Base-by-base conservation (phyloP, 2,329 filamentous ascomycete genomes). In the Aspergillus pseudoglaucus region DNA sequence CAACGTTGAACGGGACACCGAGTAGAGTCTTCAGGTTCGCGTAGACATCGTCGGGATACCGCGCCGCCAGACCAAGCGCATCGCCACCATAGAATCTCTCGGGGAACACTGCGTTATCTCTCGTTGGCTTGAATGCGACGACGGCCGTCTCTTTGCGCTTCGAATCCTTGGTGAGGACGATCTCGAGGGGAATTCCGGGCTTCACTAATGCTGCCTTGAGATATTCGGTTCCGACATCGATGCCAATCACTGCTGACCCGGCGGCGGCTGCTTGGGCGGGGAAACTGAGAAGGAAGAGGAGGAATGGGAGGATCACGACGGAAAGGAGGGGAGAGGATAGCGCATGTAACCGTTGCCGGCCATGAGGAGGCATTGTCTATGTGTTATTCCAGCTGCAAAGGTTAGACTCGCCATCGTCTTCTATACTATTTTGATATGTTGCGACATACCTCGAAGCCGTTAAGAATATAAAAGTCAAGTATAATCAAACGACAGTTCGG, bases 181-280 rank as follows among this genome's bases (percentile, higher is more conserved):
- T 97, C 58, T 98, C 93, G 65, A 98, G 88, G 9, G 93, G 93
- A 45, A 95, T 91, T 52, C 93, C 93, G 2, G 93, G 93, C 74
- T 97, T 97, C 53, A 98, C 91, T 38, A 98, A 81, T 12, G 88
- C 84, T 23, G 91, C 91, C 75, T 97, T 98, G 74, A 98, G 87
- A 73, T 95, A 96, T 68, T 95, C 89, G 48, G 93, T 96, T 58
- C 93, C 93, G 47, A 98, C 78, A 71, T 98, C 93, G 61, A 98
- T 81, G 54, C 93, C 93, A 18, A 98, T 76, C 15, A 97, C 90
- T 46, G 89, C 88, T 7, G 88, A 82, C 33, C 80, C 79, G 47
- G 80, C 82, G 48, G 79, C 80, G 48, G 80, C 77, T 45, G 79
- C 77, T 51, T 73, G 72, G 18, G 73, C 71, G 57, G 82, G 76